Conservation (phyloP, 202 grass and related monocot species). For the Alloteropsis angusta region DNA sequence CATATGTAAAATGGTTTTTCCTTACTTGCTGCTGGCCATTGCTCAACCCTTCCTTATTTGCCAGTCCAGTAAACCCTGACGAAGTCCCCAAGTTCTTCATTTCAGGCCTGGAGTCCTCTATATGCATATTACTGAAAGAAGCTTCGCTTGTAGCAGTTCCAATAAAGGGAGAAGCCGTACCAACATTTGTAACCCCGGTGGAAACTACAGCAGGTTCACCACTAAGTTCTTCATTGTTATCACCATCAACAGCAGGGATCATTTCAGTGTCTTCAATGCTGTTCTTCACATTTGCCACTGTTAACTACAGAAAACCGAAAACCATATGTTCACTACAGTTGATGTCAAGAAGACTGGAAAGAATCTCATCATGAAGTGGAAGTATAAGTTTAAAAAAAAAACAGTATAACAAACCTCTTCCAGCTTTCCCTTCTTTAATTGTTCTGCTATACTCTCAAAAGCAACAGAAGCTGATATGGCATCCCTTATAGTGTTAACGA, state of each 20-base stretch:
- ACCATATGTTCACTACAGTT: constrained; percentile 12
- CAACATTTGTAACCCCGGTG: constrained; percentile 15
- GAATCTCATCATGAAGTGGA: not conserved
- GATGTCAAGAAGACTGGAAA: not conserved
- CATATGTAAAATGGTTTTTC: constrained; percentile 8
- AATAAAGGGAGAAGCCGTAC: constrained; percentile 15
- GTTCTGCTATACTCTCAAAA: constrained; percentile 61
- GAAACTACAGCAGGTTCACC: constrained; percentile 32
- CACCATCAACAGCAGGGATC: constrained; percentile 27
- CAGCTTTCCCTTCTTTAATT: constrained; percentile 51
- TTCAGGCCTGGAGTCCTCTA: constrained; percentile 19
- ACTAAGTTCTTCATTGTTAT: constrained; percentile 9
- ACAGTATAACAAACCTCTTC: constrained; percentile 48
- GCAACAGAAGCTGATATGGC: constrained; percentile 51
- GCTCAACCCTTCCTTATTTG: constrained; percentile 19
- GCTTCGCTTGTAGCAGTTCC: constrained; percentile 8
- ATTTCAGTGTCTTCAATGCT: constrained; percentile 21
- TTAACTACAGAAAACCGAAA: constrained; percentile 44
- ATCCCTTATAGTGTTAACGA: constrained; percentile 52
- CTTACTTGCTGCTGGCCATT: constrained; percentile 30
- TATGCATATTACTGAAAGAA: constrained; percentile 20
- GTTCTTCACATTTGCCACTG: constrained; percentile 13
- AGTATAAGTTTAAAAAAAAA: not conserved
- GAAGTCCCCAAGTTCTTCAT: constrained; percentile 1
- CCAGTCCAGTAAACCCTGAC: constrained; percentile 7